Evolutionary conservation across 768 basidiomycete genomes (phyloP).

Genomic region (Gyrodon lividus): DNA sequence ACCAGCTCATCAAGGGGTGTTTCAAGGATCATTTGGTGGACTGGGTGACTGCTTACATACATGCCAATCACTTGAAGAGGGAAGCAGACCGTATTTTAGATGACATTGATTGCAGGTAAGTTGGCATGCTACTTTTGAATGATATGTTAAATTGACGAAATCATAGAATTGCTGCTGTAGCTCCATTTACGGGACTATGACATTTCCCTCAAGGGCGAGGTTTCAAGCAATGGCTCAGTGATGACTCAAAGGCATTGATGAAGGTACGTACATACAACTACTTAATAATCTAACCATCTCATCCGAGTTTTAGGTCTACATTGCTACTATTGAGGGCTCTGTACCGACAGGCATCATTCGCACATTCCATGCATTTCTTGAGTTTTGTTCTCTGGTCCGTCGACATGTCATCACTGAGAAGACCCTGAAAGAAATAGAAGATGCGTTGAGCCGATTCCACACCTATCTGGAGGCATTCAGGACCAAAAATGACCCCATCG

Average conservation of each 20-base stretch:
- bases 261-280: slow-evolving; percentile 24
- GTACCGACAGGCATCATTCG: slow-evolving; percentile 16
- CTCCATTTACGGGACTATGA: slow-evolving; percentile 28
- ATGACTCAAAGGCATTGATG: slow-evolving; percentile 40
- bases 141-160: not conserved
- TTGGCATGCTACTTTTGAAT: not conserved
- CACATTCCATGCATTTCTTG: slow-evolving; percentile 19
- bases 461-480: slow-evolving; percentile 16
- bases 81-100: slow-evolving; percentile 19
- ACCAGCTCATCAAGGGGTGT: slow-evolving; percentile 32
- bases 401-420: slow-evolving; percentile 16
- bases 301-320: slow-evolving; percentile 24
- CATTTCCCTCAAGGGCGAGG: slow-evolving; percentile 31
- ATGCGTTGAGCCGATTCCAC: slow-evolving; percentile 22
- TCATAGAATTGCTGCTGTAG: slow-evolving; percentile 28
- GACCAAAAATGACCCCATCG: slow-evolving; percentile 6
- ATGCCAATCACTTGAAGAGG: not conserved
- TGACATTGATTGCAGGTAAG: slow-evolving; percentile 32
- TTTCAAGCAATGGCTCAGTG: slow-evolving; percentile 39
- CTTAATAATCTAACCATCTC: not conserved
- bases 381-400: slow-evolving; percentile 33
- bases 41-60: slow-evolving; percentile 30
- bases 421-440: slow-evolving; percentile 17
- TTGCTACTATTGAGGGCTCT: slow-evolving; percentile 24
- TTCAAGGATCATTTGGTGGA: slow-evolving; percentile 37